Base-by-base conservation (phyloP, 2,329 filamentous ascomycete genomes). In the Penicillium brevicompactum region DNA sequence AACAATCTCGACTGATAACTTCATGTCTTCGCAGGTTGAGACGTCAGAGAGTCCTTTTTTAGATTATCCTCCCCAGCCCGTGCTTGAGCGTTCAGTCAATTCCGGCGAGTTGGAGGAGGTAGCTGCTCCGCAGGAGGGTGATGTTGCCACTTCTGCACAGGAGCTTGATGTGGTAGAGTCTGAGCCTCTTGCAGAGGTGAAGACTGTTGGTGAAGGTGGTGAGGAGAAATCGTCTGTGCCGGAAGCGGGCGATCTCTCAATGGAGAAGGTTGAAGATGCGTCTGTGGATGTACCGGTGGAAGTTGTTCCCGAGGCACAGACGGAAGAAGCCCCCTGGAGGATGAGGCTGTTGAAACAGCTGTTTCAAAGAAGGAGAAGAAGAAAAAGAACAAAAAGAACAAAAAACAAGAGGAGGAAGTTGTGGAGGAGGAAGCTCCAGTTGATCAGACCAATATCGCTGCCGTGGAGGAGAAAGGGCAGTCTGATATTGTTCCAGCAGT, bases 1-100 rank as follows among this genome's bases (percentile, higher is more conserved):
- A 66, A 61, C 72, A 64, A 67, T 68, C 73, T 76, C 72, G 74
- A 76, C 74, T 76, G 74, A 77, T 76, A 64, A 74, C 61, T 71
- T 70, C 66, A 66, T 74, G 67, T 72, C 69, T 73, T 69, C 70
- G 71, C 74, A 77, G 74, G 72, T 76, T 74, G 71, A 75, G 65
- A 63, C 70, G 58, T 47, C 60, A 67, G 65, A 67, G 61, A 68
- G 58, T 62, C 59, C 21, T 67, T 65, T 64, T 62, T 68, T 59
- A 65, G 66, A 66, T 62, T 69, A 59, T 67, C 65, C 64, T 66
- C 63, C 63, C 67, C 66, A 64, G 46, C 61, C 58, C 66, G 67
- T 63, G 61, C 64, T 58, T 72, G 64, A 71, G 51, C 62, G 58
- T 56, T 55, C 46, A 34, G 51, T 55, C 60, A 55, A 63, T 53